These are phyloP conservation scores for Phytophthora pisi DNA, from an alignment of 352 stramenopile species.

Conservation along the genomic window DNA sequence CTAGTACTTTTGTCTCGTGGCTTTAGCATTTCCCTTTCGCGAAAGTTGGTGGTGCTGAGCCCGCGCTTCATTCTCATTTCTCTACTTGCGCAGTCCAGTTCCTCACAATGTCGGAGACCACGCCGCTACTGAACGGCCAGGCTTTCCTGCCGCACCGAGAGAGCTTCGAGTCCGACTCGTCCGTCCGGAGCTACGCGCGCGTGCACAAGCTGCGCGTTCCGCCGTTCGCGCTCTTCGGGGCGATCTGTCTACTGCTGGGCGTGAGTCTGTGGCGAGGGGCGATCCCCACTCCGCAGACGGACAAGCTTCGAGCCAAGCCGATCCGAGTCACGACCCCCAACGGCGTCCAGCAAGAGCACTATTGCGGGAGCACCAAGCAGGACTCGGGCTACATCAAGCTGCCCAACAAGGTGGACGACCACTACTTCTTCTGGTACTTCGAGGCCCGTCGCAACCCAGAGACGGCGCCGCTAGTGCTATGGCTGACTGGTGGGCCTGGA, in stretches of 20 bases:
- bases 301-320: slow-evolving; percentile 16
- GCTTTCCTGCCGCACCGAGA: not conserved
- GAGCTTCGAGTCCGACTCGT: slow-evolving; percentile 18
- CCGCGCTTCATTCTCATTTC: slow-evolving; percentile 6
- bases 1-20: too few species aligned
- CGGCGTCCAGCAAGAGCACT: slow-evolving; percentile 33
- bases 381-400: slow-evolving; percentile 67
- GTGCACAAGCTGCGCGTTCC: slow-evolving; percentile 27
- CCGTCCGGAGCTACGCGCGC: slow-evolving; percentile 21
- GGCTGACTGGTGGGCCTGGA: slow-evolving; percentile 64
- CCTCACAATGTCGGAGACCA: slow-evolving; percentile 15
- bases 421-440: slow-evolving; percentile 85
- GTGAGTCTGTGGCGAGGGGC: slow-evolving; percentile 21
- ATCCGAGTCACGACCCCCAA: slow-evolving; percentile 21
- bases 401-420: slow-evolving; percentile 66
- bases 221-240: slow-evolving; percentile 21
- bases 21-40: too few species aligned
- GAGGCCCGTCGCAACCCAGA: slow-evolving; percentile 52
- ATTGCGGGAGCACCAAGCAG: slow-evolving; percentile 54
- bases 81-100: slow-evolving; percentile 2
- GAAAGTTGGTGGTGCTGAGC: not conserved
- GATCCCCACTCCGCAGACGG: not conserved
- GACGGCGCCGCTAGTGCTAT: slow-evolving; percentile 64
- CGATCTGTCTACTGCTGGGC: slow-evolving; percentile 16
- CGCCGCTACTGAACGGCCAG: slow-evolving; percentile 18